Evolutionary conservation across 2,329 filamentous ascomycete genomes (phyloP).

Genomic region (Coniochaeta pulveracea): DNA sequence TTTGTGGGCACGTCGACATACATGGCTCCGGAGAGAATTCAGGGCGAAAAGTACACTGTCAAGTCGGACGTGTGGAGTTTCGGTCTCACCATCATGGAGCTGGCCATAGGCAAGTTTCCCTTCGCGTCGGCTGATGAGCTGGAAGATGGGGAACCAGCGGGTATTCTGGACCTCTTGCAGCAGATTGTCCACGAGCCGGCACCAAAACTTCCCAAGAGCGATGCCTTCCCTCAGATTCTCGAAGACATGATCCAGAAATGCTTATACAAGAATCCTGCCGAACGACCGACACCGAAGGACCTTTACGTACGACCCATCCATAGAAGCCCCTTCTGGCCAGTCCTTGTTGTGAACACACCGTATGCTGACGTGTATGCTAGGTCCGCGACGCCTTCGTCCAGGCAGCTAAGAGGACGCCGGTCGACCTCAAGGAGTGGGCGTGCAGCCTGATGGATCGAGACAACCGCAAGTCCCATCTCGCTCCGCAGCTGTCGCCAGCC

Average conservation of each 20-base stretch:
- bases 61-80: conserved; percentile 99
- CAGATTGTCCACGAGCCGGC: conserved; percentile 96
- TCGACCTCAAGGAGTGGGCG: conserved; percentile 89
- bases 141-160: conserved; percentile 73
- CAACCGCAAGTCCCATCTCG: conserved; percentile 89
- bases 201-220: conserved; percentile 87
- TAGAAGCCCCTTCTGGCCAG: background rate
- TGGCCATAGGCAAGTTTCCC: conserved; percentile 94
- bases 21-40: conserved; percentile 97
- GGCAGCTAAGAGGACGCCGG: conserved; percentile 90
- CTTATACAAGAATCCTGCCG: conserved; percentile 77
- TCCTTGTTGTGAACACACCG: background rate
- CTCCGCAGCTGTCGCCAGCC: conserved; percentile 66
- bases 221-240: conserved; percentile 88
- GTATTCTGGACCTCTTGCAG: conserved; percentile 89
- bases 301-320: conserved; percentile 62
- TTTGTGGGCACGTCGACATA: conserved; percentile 98
- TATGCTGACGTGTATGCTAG: conserved; percentile 31
- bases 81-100: conserved; percentile 87
- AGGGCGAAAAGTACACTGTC: conserved; percentile 92
- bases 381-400: conserved; percentile 91
- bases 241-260: conserved; percentile 98
- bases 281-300: conserved; percentile 84
- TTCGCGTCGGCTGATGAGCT: conserved; percentile 67
- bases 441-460: conserved; percentile 87